Evolutionary conservation across 2,329 filamentous ascomycete species (phyloP).

Genomic region (Piedraia hortae): DNA sequence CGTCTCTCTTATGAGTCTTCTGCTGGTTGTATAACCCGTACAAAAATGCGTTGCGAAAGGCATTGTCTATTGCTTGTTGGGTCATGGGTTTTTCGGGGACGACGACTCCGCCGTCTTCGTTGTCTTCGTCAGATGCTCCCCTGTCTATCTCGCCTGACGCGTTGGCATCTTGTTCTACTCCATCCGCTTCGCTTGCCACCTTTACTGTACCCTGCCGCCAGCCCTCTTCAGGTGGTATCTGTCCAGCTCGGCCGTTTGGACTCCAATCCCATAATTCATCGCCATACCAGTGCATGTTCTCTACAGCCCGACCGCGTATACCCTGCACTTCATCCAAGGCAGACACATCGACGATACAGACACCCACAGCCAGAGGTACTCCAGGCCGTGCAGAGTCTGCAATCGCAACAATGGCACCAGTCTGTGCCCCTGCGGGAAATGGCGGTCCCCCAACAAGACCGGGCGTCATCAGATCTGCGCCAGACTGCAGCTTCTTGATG

Average conservation of each 20-base stretch:
- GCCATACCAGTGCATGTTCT: conserved; percentile 37
- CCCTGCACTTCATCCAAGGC: conserved; percentile 28
- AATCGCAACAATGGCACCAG: conserved; percentile 34
- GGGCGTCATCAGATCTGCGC: conserved; percentile 42
- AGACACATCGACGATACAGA: conserved; percentile 35
- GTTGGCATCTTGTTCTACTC: conserved; percentile 5
- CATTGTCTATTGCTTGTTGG: conserved; percentile 37
- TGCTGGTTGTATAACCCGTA: conserved; percentile 34
- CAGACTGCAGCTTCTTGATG: conserved; percentile 33
- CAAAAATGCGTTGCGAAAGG: conserved; percentile 35
- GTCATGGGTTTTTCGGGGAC: conserved; percentile 15
- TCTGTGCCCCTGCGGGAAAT: conserved; percentile 30
- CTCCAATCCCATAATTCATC: conserved; percentile 43
- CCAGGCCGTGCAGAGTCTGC: conserved; percentile 30
- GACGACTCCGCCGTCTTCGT: conserved; percentile 3
- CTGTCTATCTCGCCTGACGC: neutral
- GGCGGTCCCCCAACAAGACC: conserved; percentile 36
- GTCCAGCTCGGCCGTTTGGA: conserved; percentile 24
- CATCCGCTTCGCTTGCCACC: conserved; percentile 18
- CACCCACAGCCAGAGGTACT: conserved; percentile 34
- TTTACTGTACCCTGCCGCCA: conserved; percentile 24
- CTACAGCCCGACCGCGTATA: conserved; percentile 34
- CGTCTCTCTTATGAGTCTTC: conserved; percentile 23
- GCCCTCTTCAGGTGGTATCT: conserved; percentile 24
- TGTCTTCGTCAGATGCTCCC: conserved; percentile 4